Conservation (phyloP, 768 basidiomycete genomes). For the Bullera alba region DNA sequence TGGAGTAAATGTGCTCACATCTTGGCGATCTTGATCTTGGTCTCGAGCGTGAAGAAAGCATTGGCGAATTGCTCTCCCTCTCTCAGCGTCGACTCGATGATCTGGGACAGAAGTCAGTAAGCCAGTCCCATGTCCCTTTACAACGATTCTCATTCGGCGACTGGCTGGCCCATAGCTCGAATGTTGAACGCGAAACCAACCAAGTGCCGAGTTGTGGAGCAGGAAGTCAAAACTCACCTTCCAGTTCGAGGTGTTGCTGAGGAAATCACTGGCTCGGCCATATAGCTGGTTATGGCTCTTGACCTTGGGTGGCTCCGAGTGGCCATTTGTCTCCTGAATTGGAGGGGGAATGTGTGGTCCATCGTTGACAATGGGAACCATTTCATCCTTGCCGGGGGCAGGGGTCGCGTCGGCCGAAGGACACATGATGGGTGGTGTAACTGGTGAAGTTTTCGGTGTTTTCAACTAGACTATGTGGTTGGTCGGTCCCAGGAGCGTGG, state of each 20-base stretch:
- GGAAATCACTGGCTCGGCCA: slow-evolving; percentile 82
- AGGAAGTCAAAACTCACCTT: slow-evolving; percentile 22
- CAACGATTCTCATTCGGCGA: neutral
- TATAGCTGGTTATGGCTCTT: slow-evolving; percentile 61
- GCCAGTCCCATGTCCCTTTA: neutral
- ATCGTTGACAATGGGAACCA: slow-evolving; percentile 60
- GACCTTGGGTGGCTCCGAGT: slow-evolving; percentile 27
- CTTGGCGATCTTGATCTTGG: slow-evolving; percentile 98
- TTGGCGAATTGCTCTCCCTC: slow-evolving; percentile 99
- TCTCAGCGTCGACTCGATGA: slow-evolving; percentile 89
- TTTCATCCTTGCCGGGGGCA: slow-evolving; percentile 47
- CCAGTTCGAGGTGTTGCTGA: slow-evolving; percentile 61
- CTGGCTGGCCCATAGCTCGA: neutral
- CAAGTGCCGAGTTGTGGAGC: neutral
- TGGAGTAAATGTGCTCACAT: slow-evolving; percentile 49
- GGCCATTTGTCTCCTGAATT: slow-evolving; percentile 24
- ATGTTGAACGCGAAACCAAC: neutral
- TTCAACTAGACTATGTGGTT: neutral
- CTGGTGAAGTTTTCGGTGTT: neutral
- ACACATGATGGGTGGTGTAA: slow-evolving; percentile 17
- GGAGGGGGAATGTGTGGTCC: slow-evolving; percentile 20
- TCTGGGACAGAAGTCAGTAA: slow-evolving; percentile 1
- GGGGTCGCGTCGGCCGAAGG: slow-evolving; percentile 13
- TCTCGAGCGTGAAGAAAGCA: slow-evolving; percentile 98
- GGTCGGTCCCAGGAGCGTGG: no score